These are phyloP conservation scores for Puccinia polysora DNA, from an alignment of 1,284 basidiomycete genomes.

Conservation along the genomic window DNA sequence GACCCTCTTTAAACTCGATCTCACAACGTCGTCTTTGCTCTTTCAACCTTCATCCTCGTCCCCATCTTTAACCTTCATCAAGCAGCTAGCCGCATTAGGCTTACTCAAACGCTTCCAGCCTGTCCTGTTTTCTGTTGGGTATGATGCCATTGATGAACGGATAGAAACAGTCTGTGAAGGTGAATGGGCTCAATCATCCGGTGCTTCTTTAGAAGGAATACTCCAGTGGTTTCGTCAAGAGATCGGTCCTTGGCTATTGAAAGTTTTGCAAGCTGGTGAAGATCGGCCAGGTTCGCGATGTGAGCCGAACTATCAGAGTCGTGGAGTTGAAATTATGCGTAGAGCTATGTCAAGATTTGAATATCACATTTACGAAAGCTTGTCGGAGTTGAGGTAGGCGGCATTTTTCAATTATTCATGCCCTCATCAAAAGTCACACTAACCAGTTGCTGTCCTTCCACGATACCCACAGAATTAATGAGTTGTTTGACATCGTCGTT, in stretches of 20 bases:
- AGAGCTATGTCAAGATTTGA: slow-evolving; percentile 81
- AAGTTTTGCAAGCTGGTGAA: slow-evolving; percentile 44
- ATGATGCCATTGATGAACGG: slow-evolving; percentile 72
- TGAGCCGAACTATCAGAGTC: slow-evolving; percentile 49
- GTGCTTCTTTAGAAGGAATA: slow-evolving; percentile 60
- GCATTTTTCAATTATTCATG: no score
- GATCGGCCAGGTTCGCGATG: no score
- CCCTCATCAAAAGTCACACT: no score
- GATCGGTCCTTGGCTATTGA: slow-evolving; percentile 58
- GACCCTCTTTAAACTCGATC: slow-evolving; percentile 28
- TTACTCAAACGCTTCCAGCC: slow-evolving; percentile 78
- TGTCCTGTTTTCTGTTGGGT: slow-evolving; percentile 73
- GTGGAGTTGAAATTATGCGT: slow-evolving; percentile 66
- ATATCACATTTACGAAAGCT: slow-evolving; percentile 79
- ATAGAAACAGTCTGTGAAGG: slow-evolving; percentile 64
- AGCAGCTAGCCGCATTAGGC: slow-evolving; percentile 65
- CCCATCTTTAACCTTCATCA: slow-evolving; percentile 47
- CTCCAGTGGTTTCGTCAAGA: slow-evolving; percentile 70
- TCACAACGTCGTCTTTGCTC: slow-evolving; percentile 51
- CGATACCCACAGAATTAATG: slow-evolving; percentile 61
- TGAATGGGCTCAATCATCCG: slow-evolving; percentile 62
- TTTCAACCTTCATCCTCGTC: slow-evolving; percentile 50
- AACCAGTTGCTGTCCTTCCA: no score
- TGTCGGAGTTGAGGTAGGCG: slow-evolving; percentile 72
- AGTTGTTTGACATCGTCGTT: slow-evolving; percentile 93